Evolutionary conservation across 768 basidiomycete genomes (phyloP), one percentile per base, ranked within the genome.

Genomic region (Podaxis rugospora): DNA sequence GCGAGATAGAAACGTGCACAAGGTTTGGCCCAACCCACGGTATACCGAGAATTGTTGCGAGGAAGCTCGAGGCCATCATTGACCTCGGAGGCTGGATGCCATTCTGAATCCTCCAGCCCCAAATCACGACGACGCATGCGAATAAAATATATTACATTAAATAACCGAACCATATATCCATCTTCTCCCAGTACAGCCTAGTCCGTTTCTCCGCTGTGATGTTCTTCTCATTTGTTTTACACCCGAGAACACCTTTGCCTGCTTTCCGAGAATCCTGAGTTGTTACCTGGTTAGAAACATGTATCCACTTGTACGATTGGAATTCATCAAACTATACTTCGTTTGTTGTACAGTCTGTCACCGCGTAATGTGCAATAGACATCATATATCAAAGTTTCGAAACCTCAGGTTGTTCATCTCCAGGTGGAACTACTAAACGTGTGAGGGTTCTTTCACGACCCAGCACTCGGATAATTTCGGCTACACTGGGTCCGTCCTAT

Each of bases 71-170:
- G 70, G 83, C 90, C 64, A 86, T 85, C 13, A 80, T 93, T 14
- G 95, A 97, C 70, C 87, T 83, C 32, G 93, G 95, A n/a, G 95
- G 95, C 21, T 98, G 95, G 95, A 91, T 92, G 68, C 90, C 88
- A 61, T 72, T 96, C 52, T 95, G 71, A 75, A 59, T 18, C 52
- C 10, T 53, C 23, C 11, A 27, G 16, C n/a, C 37, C 35, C 51
- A 51, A 27, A 51, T 32, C 25, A 7, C 6, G 18, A 28, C 32
- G 27, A 23, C 21, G 35, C n/a, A 39, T 16, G 11, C 35, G 51
- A 16, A 9, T n/a, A 13, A 7, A 54, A 11, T 16, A 54, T 25
- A 54, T 36, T 37, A 21, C 52, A 28, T 25, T 44, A 25, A 21
- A 55, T 55, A 7, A 25, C 23, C 11, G 21, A 36, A 23, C 23